These are phyloP conservation scores for Ensete ventricosum DNA, from an alignment of 176 grass and related monocot species.

Conservation along the genomic window DNA sequence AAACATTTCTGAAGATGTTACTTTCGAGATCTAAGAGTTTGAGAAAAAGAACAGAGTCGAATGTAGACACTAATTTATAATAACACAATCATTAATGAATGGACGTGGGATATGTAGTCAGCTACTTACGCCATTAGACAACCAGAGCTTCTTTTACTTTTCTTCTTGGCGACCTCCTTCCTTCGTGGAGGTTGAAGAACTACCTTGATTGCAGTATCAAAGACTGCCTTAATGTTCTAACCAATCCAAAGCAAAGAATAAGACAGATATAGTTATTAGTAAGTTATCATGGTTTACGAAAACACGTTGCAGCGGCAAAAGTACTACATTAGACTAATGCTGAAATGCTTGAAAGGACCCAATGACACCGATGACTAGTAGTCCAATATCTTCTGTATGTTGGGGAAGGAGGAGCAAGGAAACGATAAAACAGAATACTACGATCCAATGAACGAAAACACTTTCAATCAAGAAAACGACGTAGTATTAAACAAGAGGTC, in stretches of 20 bases:
- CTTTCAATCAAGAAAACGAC: no score
- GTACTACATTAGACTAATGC: not conserved
- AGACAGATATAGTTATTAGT: no score
- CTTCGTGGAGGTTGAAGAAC: constrained; percentile 81
- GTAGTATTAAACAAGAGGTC: no score
- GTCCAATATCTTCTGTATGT: not conserved
- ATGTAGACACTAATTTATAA: not conserved
- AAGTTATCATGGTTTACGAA: not conserved
- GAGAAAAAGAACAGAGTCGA: not conserved
- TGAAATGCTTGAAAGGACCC: not conserved
- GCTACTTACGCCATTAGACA: constrained; percentile 66
- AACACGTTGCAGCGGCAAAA: not conserved
- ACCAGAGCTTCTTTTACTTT: constrained; percentile 43
- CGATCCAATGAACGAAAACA: no score
- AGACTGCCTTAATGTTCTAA: constrained; percentile 85
- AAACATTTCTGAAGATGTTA: no score
- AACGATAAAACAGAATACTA: no score
- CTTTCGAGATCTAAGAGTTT: not conserved
- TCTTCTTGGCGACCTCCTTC: constrained; percentile 66
- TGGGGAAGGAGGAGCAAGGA: no score
- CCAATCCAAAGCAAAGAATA: not conserved
- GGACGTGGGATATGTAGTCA: not conserved
- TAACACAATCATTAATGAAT: not conserved
- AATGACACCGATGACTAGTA: not conserved
- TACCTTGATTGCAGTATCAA: constrained; percentile 89